These are phyloP conservation scores for Thermothelomyces thermophilus DNA, from an alignment of 2,329 filamentous ascomycete genomes.

Conservation along the genomic window DNA sequence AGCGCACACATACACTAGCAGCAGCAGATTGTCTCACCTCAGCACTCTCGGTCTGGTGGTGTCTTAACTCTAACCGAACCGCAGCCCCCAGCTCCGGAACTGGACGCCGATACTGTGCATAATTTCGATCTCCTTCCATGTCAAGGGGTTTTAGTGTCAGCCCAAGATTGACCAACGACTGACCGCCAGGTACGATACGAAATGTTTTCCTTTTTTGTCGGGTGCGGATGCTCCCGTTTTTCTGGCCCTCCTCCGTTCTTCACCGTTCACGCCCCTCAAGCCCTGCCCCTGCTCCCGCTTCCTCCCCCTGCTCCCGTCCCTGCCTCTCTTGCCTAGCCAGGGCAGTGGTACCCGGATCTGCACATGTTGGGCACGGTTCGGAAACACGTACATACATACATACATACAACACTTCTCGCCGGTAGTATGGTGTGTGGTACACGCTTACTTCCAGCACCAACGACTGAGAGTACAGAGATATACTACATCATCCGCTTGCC, in stretches of 20 bases:
- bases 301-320: constrained; percentile 4
- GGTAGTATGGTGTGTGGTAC: too few species aligned
- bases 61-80: constrained; percentile 19
- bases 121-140: background rate
- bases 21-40: background rate
- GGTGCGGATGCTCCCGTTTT: background rate
- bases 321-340: background rate
- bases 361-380: background rate
- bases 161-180: too few species aligned
- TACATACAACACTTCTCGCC: too few species aligned
- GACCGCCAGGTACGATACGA: too few species aligned
- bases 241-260: background rate
- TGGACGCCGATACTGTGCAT: background rate
- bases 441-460: too few species aligned
- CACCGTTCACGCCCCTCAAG: background rate
- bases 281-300: background rate
- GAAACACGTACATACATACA: background rate
- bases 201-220: too few species aligned
- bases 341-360: constrained; percentile 5
- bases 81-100: constrained; percentile 9
- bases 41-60: background rate
- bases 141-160: background rate
- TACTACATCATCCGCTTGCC: too few species aligned
- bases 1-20: background rate
- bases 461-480: too few species aligned